A percentile compares a stretch with the other conserved stretches of the same genome.
Conservation (phyloP, 129 eudicot species). For the Arctium lappa region DNA sequence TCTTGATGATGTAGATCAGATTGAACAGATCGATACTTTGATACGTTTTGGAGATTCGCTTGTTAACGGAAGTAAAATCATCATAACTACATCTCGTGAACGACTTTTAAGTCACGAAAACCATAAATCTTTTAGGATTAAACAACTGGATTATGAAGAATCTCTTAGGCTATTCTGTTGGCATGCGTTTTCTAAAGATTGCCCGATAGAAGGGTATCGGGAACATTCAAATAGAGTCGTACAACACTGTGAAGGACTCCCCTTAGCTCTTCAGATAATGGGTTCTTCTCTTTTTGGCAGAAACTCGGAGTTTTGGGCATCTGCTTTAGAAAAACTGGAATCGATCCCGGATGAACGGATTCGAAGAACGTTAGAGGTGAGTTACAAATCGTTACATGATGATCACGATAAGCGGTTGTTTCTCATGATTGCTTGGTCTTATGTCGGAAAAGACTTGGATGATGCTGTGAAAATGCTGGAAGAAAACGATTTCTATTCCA, state of each 20-base stretch:
- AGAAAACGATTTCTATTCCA: slow-evolving; percentile 16
- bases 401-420: slow-evolving; percentile 26
- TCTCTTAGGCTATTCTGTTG: slow-evolving; percentile 30
- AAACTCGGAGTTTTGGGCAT: slow-evolving; percentile 14
- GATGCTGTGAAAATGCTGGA: slow-evolving; percentile 9
- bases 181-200: slow-evolving; percentile 32
- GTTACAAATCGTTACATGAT: slow-evolving; percentile 29
- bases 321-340: slow-evolving; percentile 26
- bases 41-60: slow-evolving; percentile 13
- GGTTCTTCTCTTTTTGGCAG: slow-evolving; percentile 33
- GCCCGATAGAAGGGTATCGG: not conserved
- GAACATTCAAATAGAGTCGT: slow-evolving; percentile 17
- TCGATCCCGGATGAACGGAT: slow-evolving; percentile 26
- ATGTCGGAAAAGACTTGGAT: slow-evolving; percentile 27
- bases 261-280: slow-evolving; percentile 27
- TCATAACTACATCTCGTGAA: slow-evolving; percentile 22
- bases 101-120: slow-evolving; percentile 9
- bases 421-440: slow-evolving; percentile 29
- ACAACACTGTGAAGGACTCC: slow-evolving; percentile 29
- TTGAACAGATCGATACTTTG: slow-evolving; percentile 25
- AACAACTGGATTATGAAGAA: slow-evolving; percentile 15
- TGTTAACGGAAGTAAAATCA: slow-evolving; percentile 24
- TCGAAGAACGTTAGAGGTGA: slow-evolving; percentile 23
- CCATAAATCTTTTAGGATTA: slow-evolving; percentile 6
- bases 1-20: slow-evolving; percentile 38